These are phyloP conservation scores for Allium cepa DNA, from an alignment of 106 monocot genomes.

Conservation along the genomic window DNA sequence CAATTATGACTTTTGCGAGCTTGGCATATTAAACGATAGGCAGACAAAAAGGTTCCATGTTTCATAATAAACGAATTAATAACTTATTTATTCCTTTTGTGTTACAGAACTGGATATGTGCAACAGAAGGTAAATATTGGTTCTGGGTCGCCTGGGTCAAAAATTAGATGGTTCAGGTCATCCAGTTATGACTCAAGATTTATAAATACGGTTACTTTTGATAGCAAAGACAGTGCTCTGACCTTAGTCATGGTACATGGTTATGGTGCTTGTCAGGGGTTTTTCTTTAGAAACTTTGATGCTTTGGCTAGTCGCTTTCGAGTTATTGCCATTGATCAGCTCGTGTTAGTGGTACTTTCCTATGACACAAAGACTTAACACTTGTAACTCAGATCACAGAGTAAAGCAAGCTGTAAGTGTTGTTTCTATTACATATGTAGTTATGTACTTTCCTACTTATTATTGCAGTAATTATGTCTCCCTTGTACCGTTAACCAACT, in stretches of 20 bases:
- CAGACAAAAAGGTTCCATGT: no score
- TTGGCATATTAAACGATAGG: no score
- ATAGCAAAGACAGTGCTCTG: slow-evolving; percentile 55
- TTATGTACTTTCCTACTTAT: no score
- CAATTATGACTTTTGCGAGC: no score
- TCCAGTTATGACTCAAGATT: slow-evolving; percentile 76
- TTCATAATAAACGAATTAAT: no score
- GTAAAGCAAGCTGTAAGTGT: no score
- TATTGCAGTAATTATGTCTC: no score
- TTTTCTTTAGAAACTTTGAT: slow-evolving; percentile 95
- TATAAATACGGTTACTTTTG: slow-evolving; percentile 91
- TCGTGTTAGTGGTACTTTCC: slow-evolving; percentile 90
- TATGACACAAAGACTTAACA: no score
- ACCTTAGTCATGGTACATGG: slow-evolving; percentile 96
- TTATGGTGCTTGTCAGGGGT: slow-evolving; percentile 94
- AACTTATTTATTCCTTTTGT: background rate
- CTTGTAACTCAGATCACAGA: no score
- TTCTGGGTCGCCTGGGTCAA: slow-evolving; percentile 83
- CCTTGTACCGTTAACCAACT: no score
- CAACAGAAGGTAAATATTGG: slow-evolving; percentile 94
- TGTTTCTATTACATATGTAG: no score
- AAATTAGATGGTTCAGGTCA: slow-evolving; percentile 83
- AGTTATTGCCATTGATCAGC: slow-evolving; percentile 83
- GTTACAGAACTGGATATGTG: slow-evolving; percentile 68
- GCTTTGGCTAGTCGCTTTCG: slow-evolving; percentile 69